Base-by-base conservation (phyloP, 768 basidiomycete genomes). In the Boletus vinaceobasis region DNA sequence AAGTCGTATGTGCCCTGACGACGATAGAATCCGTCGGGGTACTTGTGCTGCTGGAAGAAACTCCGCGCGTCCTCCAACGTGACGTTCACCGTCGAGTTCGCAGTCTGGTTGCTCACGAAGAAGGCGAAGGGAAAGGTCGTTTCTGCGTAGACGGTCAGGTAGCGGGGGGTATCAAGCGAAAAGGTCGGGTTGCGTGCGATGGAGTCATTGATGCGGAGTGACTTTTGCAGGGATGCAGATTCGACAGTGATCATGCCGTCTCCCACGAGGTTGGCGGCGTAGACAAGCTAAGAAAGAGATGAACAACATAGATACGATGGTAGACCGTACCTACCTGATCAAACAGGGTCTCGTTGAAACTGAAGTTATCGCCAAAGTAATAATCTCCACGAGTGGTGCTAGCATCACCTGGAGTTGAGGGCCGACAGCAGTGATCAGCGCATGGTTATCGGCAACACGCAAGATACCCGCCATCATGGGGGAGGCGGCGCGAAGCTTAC, bases 271-370 rank as follows among this genome's bases (percentile, higher is more conserved):
- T 67, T 47, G 40, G 65, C 65, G 1, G 65, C 56, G 13, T 46
- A 23, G 7, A 44, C 47, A 14, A 64, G 57, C 65, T 67, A 10
- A 33, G 33, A 38, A 46, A 42, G 3, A 14, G 23, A 26, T 59
- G 4, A 60, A 35, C 2, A 32, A 33, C 23, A 21, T 37, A 45
- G 4, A 17, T 11, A 3, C 1, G 9, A 17, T 6, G 0, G 11
- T 26, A 1, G 1, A 8, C 19, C 29, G 17, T 42, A 33, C 56
- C 13, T 42, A 52, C 65, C 52, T 62, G 50, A 14, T 60, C 35
- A 36, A 66, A 66, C 56, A 66, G 35, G 5, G 65, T 66, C 50
- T 68, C 66, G 14, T 66, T 66, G 53, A 68, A 68, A 11, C 32
- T 55, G 14, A 17, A 65, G 43, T 66, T 68, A 47, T 66, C 19